Evolutionary conservation across 768 basidiomycete species (phyloP), one percentile per base, ranked within the genome.

Genomic region (Suillus placidus): DNA sequence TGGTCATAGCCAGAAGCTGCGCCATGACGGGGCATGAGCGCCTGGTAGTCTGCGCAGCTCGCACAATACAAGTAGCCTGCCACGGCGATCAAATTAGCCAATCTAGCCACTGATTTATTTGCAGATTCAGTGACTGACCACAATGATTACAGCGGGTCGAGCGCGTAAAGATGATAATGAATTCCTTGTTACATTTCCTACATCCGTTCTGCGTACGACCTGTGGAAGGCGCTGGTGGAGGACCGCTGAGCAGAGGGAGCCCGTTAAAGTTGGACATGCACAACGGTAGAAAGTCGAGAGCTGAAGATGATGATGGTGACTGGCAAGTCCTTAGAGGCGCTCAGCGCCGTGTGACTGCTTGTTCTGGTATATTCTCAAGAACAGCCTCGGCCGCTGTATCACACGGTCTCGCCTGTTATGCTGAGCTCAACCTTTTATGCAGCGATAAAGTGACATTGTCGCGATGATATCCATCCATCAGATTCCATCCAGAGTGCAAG

Each of bases 101-200:
- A 42, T n/a, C 45, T 18, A 12, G 20, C 23, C 8, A 43, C 23
- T 35, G 18, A 14, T 52, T 45, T 57, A 10, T 42, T 54, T 63
- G 43, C 38, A 61, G 40, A 32, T 67, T 26, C 26, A 26, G 51
- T 9, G 18, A 72, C 87, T 69, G 72, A 90, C 91, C 90, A 73
- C 91, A 93, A 71, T 93, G 91, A 73, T 90, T 86, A 74, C 91
- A 93, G 67, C 78, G 84, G 69, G 85, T 84, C 56, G 86, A 82
- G 61, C 91, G 80, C 64, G 85, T 79, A 71, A 93, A 87, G 60
- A 92, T 66, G 23, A 89, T 73, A 70, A 83, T 87, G 73, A 92
- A 92, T 72, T 92, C 91, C 74, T 83, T 92, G 73, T 81, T 85
- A 72, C 91, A 93, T 74, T 87, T 92, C 73, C 89, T 84, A 67